These are phyloP conservation scores for Aureobasidium sp. DNA, from an alignment of 2,329 filamentous ascomycete genomes.

Conservation along the genomic window DNA sequence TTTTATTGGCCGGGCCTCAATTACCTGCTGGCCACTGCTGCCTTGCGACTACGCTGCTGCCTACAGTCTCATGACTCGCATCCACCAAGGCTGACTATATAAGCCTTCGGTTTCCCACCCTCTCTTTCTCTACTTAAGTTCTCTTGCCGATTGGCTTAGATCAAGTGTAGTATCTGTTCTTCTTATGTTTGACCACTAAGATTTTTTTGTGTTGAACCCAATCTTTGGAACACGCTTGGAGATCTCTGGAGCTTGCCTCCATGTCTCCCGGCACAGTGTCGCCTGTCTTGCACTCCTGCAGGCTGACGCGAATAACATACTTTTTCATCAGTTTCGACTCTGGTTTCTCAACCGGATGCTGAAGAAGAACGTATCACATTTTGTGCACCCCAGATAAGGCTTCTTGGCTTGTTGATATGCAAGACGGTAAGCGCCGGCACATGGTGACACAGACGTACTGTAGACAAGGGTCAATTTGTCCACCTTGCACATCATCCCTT, in stretches of 20 bases:
- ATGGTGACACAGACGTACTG: background rate
- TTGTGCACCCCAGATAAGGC: background rate
- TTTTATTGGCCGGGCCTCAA: background rate
- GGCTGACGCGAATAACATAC: slow-evolving; percentile 1
- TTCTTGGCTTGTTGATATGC: background rate
- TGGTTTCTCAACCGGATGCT: slow-evolving; percentile 1
- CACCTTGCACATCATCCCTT: background rate
- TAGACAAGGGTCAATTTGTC: background rate
- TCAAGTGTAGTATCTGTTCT: slow-evolving; percentile 11
- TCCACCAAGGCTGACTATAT: background rate
- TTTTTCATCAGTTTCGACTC: slow-evolving; percentile 9
- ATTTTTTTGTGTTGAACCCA: slow-evolving; percentile 7
- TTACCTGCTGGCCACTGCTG: background rate
- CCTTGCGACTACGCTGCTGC: background rate
- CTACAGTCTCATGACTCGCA: background rate
- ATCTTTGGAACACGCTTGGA: slow-evolving; percentile 1
- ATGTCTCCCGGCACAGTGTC: slow-evolving; percentile 7
- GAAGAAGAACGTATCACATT: slow-evolving; percentile 8
- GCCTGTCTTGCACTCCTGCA: slow-evolving; percentile 4
- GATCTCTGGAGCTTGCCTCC: background rate
- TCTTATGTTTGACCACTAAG: slow-evolving; percentile 10
- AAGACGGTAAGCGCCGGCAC: slow-evolving; percentile 5
- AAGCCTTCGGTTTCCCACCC: background rate
- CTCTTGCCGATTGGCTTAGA: background rate
- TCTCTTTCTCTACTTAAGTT: background rate